phyloP scores from a whole-genome alignment of 2,329 filamentous ascomycete species.

The Stemphylium vesicarium region DNA sequence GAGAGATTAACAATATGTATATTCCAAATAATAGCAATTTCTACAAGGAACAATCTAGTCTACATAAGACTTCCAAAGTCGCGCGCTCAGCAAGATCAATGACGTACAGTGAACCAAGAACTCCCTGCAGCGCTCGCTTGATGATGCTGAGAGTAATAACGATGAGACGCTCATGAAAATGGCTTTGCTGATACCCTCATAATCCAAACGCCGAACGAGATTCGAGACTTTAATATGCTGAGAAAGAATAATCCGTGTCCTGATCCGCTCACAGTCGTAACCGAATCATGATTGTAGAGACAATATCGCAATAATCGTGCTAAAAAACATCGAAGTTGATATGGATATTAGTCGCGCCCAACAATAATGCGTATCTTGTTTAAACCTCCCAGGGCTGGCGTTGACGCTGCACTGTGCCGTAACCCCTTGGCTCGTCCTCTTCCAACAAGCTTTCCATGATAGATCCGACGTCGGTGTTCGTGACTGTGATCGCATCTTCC shows the following conservation, averaged over 20 bases:
- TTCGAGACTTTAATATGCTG: neutral
- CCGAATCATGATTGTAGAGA: neutral
- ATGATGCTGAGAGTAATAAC: neutral
- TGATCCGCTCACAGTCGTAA: neutral
- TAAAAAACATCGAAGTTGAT: neutral
- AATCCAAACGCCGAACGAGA: neutral
- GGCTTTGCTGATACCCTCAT: neutral
- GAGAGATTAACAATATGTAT: neutral
- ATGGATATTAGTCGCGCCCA: neutral
- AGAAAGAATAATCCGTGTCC: neutral
- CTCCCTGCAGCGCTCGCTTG: conserved; percentile 2
- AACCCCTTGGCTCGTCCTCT: conserved; percentile 41
- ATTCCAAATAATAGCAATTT: neutral
- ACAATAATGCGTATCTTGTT: neutral
- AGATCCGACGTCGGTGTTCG: conserved; percentile 72
- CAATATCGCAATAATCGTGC: neutral
- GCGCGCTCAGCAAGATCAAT: neutral
- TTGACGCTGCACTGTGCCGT: conserved; percentile 30
- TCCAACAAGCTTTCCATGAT: conserved; percentile 52
- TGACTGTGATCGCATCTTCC: conserved; percentile 62
- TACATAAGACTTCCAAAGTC: neutral
- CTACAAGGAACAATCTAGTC: conserved; percentile 8
- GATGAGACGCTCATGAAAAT: neutral
- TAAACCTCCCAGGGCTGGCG: conserved; percentile 24
- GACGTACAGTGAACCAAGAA: neutral